These are phyloP conservation scores for Tephrocybe sp. DNA, from an alignment of 768 basidiomycete species.

Conservation along the genomic window DNA sequence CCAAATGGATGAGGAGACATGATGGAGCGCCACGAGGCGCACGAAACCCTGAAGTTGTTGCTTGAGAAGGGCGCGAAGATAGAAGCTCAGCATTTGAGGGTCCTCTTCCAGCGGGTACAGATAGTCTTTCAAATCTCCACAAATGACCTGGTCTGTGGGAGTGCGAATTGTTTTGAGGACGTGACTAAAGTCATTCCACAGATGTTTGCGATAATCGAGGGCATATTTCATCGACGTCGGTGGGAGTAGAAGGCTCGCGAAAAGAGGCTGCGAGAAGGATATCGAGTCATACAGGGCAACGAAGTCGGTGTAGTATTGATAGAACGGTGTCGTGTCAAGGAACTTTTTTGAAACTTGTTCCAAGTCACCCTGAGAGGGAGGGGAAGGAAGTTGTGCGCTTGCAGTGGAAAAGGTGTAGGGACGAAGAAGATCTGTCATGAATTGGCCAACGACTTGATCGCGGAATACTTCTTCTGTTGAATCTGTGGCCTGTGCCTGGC, in stretches of 20 bases:
- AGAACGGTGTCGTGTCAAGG: slow-evolving; percentile 81
- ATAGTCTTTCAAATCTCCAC: slow-evolving; percentile 53
- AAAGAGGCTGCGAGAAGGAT: slow-evolving; percentile 80
- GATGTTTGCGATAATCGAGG: slow-evolving; percentile 75
- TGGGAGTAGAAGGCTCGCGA: slow-evolving; percentile 72
- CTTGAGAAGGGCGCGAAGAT: slow-evolving; percentile 54
- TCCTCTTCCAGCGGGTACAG: slow-evolving; percentile 71
- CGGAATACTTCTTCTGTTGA: slow-evolving; percentile 73
- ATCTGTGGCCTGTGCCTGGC: slow-evolving; percentile 45
- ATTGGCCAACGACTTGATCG: slow-evolving; percentile 55
- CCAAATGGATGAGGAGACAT: slow-evolving; percentile 77
- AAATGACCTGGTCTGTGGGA: slow-evolving; percentile 48
- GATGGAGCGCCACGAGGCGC: slow-evolving; percentile 70
- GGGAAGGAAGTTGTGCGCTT: slow-evolving; percentile 16
- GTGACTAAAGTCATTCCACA: slow-evolving; percentile 82
- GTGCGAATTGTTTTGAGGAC: slow-evolving; percentile 58
- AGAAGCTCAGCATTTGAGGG: slow-evolving; percentile 58
- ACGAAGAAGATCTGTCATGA: slow-evolving; percentile 59
- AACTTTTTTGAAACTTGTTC: slow-evolving; percentile 55
- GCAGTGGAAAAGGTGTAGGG: slow-evolving; percentile 44
- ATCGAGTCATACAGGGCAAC: slow-evolving; percentile 87
- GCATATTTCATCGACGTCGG: slow-evolving; percentile 77
- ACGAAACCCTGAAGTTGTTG: slow-evolving; percentile 53
- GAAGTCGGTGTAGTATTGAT: slow-evolving; percentile 91
- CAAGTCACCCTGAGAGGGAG: slow-evolving; percentile 28